These are phyloP conservation scores for Acrocalymma vagum DNA, from an alignment of 2,329 filamentous ascomycete genomes.

Conservation along the genomic window DNA sequence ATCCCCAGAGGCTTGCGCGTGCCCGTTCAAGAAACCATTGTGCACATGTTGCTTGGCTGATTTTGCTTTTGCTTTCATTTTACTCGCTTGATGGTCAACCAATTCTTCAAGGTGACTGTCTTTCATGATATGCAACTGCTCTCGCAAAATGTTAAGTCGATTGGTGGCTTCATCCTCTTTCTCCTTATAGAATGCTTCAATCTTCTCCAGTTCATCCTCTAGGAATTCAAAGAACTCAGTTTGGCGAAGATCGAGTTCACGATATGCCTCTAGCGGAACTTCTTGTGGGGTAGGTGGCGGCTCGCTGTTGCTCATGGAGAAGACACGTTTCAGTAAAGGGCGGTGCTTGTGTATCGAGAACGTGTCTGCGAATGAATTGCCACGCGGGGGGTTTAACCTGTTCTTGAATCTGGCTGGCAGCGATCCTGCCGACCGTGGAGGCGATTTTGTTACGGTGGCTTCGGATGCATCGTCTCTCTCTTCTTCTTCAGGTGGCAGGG, in stretches of 20 bases:
- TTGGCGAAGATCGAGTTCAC: slow-evolving; percentile 75
- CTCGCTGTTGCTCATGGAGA: slow-evolving; percentile 52
- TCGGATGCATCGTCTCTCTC: slow-evolving; percentile 52
- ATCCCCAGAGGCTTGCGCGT: slow-evolving; percentile 29
- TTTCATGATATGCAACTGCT: slow-evolving; percentile 93
- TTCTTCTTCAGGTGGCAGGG: slow-evolving; percentile 23
- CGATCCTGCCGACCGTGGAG: slow-evolving; percentile 33
- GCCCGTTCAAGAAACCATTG: slow-evolving; percentile 21
- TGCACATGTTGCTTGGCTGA: slow-evolving; percentile 25
- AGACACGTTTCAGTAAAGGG: slow-evolving; percentile 50
- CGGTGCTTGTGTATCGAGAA: too few species aligned
- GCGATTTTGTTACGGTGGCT: slow-evolving; percentile 51
- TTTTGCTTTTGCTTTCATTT: slow-evolving; percentile 40
- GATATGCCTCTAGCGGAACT: slow-evolving; percentile 63
- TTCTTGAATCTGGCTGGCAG: slow-evolving; percentile 43
- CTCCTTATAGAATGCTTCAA: slow-evolving; percentile 85
- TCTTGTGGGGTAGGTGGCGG: slow-evolving; percentile 51
- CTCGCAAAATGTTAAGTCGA: slow-evolving; percentile 74
- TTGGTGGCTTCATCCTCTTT: slow-evolving; percentile 87
- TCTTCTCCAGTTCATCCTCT: slow-evolving; percentile 85
- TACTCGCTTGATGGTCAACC: slow-evolving; percentile 57
- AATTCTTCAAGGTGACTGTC: slow-evolving; percentile 80
- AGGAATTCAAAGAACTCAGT: slow-evolving; percentile 89
- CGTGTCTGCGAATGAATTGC: slow-evolving; percentile 46
- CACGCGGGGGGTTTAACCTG: slow-evolving; percentile 51